These are phyloP conservation scores for Toxicodendron radicans DNA, from an alignment of 345 rosid species.

Conservation along the genomic window DNA sequence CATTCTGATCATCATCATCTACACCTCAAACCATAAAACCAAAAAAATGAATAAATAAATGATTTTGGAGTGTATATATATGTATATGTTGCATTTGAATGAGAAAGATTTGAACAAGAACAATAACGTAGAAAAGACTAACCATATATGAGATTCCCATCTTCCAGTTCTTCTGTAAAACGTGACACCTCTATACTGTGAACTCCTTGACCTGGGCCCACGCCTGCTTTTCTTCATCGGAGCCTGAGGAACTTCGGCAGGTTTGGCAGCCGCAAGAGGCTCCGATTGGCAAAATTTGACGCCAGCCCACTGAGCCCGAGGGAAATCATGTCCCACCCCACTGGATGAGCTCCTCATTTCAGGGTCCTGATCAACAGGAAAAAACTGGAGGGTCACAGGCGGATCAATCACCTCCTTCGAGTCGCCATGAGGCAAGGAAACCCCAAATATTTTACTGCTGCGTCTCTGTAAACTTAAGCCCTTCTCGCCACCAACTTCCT, in stretches of 20 bases:
- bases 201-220: slow-evolving; percentile 95
- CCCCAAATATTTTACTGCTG: slow-evolving; percentile 55
- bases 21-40: background rate
- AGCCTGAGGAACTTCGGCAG: slow-evolving; percentile 44
- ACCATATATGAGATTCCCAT: slow-evolving; percentile 99
- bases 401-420: slow-evolving; percentile 37
- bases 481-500: slow-evolving; percentile 46
- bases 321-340: slow-evolving; percentile 43
- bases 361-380: slow-evolving; percentile 57
- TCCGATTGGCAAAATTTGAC: slow-evolving; percentile 69
- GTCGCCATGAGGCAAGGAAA: slow-evolving; percentile 37
- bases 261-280: slow-evolving; percentile 36
- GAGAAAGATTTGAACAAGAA: background rate
- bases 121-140: background rate
- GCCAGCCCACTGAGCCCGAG: slow-evolving; percentile 66
- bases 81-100: background rate
- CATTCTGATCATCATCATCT: background rate
- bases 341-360: slow-evolving; percentile 38
- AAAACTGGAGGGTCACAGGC: slow-evolving; percentile 80
- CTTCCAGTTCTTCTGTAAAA: slow-evolving; percentile 96
- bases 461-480: slow-evolving; percentile 28
- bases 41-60: background rate
- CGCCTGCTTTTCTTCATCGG: slow-evolving; percentile 89
- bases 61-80: background rate
- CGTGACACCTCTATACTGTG: slow-evolving; percentile 96